Conservation (phyloP, 2,329 filamentous ascomycete species). For the Colletotrichum tamarilloi region DNA sequence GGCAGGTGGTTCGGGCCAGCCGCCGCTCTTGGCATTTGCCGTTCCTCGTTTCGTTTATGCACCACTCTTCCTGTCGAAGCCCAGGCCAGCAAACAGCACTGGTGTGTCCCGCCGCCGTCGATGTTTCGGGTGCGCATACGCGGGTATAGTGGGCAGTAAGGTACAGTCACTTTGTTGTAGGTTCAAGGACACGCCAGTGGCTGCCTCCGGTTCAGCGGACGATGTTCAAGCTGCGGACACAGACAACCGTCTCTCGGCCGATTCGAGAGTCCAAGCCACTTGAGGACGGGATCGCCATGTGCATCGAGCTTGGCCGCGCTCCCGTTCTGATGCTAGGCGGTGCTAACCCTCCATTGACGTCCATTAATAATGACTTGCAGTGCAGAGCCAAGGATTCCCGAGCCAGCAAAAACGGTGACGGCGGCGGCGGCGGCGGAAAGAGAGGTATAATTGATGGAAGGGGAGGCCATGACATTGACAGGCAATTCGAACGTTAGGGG, state of each 20-base stretch:
- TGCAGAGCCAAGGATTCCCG: conserved; percentile 25
- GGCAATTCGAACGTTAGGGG: background rate
- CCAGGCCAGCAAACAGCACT: background rate
- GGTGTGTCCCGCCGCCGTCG: background rate
- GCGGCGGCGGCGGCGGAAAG: background rate
- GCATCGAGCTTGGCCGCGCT: conserved; percentile 13
- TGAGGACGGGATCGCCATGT: conserved; percentile 26
- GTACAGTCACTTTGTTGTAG: background rate
- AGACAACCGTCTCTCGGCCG: conserved; percentile 27
- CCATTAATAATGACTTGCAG: conserved; percentile 22
- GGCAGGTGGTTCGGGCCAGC: conserved; percentile 24
- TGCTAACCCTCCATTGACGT: background rate
- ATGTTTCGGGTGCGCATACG: background rate
- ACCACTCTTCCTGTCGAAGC: background rate
- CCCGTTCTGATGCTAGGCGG: background rate
- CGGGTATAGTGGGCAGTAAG: background rate
- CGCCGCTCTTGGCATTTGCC: conserved; percentile 11
- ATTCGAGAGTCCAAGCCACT: conserved; percentile 19
- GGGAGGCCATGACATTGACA: background rate
- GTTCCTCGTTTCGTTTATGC: conserved; percentile 14
- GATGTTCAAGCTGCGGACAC: background rate
- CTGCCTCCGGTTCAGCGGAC: conserved; percentile 16
- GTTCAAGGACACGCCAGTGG: background rate
- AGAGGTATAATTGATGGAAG: background rate
- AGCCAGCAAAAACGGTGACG: conserved; percentile 1